Evolutionary conservation across 2,329 filamentous ascomycete genomes (phyloP), one percentile per base, ranked within the genome.

Genomic region (Phaeosphaeria sp.): DNA sequence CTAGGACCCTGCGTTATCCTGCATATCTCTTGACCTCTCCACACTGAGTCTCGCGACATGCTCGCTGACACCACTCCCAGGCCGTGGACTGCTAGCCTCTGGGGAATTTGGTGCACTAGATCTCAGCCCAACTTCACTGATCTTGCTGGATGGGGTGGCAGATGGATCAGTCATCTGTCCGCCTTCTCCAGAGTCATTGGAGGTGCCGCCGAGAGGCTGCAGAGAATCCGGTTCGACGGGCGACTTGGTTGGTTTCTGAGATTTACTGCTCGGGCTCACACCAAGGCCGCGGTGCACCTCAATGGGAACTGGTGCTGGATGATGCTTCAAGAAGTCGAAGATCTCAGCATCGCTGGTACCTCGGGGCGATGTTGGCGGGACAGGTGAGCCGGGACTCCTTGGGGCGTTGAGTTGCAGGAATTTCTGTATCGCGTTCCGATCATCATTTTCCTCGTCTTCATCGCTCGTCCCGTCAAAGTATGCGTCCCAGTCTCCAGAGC

Each of bases 391-490:
- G 0, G 66, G 67, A 18, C 57, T 66, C 46, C 64, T 73, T 18
- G 58, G 58, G 41, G 59, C 64, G 20, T 61, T 63, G 10, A 72
- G 62, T 48, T 76, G 73, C n/a, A 78, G 59, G 55, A 75, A 77
- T 43, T 68, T 73, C 59, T 77, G 73, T 6, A 77, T 60, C 2
- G 72, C 67, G 43, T 68, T 75, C n/a, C 73, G 75, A 25, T 77
- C 75, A 36, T 78, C 77, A 3, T 78, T 72, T 17, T 80, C 80
- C 39, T 83, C 81, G 5, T 79, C 78, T 36, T 81, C 78, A 48
- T 82, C 79, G 10, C 75, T 79, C n/a, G 79, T 80, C 18, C 75
- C 78, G 41, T 82, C 81, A 52, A 83, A 82, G 54, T 81, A 81
- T 1, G 83, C 81, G 52, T 83, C 81, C 82, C 82, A 84, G 2